A percentile compares a stretch with the other conserved stretches of the same genome.
Conservation (phyloP, 768 basidiomycete genomes). For the Strobilomyces dryophilus region DNA sequence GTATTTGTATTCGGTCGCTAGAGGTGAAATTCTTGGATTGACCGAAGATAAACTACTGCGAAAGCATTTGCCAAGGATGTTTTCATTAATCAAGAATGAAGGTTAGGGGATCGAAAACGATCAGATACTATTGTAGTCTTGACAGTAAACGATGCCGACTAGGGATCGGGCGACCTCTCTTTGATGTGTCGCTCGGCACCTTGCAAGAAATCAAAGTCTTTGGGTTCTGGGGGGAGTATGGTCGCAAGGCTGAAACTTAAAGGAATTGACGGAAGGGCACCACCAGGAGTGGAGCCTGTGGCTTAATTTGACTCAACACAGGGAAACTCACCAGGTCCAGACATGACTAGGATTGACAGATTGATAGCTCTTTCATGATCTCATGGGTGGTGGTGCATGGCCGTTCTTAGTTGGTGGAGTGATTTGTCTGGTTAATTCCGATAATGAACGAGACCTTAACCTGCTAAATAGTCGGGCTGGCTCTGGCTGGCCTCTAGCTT, state of each 20-base stretch:
- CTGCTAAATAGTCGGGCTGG: constrained; percentile 74
- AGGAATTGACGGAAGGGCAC: constrained; percentile 84
- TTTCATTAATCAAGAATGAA: constrained; percentile 85
- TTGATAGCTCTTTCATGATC: not conserved
- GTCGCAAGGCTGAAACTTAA: constrained; percentile 65
- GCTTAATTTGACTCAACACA: too few species aligned
- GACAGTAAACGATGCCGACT: constrained; percentile 68
- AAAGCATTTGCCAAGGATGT: constrained; percentile 85
- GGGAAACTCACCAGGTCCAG: constrained; percentile 81
- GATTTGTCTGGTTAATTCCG: constrained; percentile 97
- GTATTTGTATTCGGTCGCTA: constrained; percentile 78
- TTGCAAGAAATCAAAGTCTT: constrained; percentile 88
- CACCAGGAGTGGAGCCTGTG: constrained; percentile 66
- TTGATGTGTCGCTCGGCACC: constrained; percentile 72
- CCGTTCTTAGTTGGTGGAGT: constrained; percentile 90
- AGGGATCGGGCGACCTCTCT: constrained; percentile 68
- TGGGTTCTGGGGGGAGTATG: constrained; percentile 66
- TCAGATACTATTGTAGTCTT: constrained; percentile 82
- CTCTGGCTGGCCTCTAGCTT: constrained; percentile 72
- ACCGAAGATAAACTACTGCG: constrained; percentile 76
- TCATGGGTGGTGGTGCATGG: constrained; percentile 81
- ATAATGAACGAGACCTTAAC: constrained; percentile 91
- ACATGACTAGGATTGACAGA: constrained; percentile 31
- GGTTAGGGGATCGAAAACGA: constrained; percentile 83
- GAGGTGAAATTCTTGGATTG: constrained; percentile 87